Evolutionary conservation across 225 moss, liverwort and hornwort species (phyloP), one percentile per base, ranked within the genome.

Genomic region (Neckera pumila): DNA sequence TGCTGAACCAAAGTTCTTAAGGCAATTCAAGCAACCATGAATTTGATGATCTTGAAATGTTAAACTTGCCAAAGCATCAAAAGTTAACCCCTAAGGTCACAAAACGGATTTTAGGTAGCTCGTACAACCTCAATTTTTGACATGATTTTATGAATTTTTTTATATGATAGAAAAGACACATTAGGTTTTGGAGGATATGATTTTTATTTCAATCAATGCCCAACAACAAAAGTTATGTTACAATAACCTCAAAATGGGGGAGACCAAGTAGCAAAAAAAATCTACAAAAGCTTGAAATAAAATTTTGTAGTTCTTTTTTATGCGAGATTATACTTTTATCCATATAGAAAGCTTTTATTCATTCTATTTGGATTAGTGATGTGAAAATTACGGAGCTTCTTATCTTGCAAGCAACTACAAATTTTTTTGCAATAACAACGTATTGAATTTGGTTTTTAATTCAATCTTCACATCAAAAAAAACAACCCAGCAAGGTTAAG

Each of bases 341-440:
- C 11, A 19, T 36, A 19, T 1, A 1, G 1, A 65, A 65, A 34
- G 2, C 3, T 65, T 36, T 19, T 0, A 65, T 19, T 65, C 19
- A 10, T 36, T 8, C 8, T 2, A 31, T 63, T 63, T n/a, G 12
- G 7, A 38, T 69, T 38, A 69, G 22, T 38, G 12, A 69, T 67
- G n/a, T 67, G 12, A 21, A 67, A 12, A 2, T n/a, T 21, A 38
- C 22, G 7, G n/a, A 21, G 12, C 12, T n/a, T 22, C 9, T 38
- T 12, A 1, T 67, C 22, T 12, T 67, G 7, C 0, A n/a, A 0
- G 7, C 38, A 38, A 22, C 7, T 0, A 12, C 22, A n/a, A 67
- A 22, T 3, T 0, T 7, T 67, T 2, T n/a, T 38, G 2, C 22
- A 1, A 63, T 28, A 34, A 65, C 11, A 65, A 36, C 1, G 1